Percentiles rank a stretch among this genome's conserved stretches.
Conservation (phyloP, 208 protist species). For the Tritrichomonas musculus region DNA sequence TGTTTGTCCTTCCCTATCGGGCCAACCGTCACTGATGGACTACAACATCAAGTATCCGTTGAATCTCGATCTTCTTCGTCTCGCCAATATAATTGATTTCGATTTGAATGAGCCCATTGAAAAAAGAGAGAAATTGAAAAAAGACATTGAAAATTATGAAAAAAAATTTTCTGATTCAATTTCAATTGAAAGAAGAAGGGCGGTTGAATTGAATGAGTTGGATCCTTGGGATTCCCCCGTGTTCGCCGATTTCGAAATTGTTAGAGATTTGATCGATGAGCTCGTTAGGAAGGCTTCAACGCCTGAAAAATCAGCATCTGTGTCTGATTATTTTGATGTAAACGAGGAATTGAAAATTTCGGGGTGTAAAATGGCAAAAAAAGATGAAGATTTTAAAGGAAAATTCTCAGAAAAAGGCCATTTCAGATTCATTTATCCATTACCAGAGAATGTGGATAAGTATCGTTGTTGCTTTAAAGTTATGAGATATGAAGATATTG, state of each 20-base stretch:
- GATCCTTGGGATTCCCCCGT: background rate
- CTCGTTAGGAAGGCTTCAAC: too few relatives aligned
- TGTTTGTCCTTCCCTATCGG: conserved; percentile 41
- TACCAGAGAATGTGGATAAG: background rate
- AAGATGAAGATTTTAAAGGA: too few relatives aligned
- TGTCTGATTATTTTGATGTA: too few relatives aligned
- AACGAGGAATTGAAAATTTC: too few relatives aligned
- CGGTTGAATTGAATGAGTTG: background rate
- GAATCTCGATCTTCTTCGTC: background rate
- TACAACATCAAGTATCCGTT: background rate
- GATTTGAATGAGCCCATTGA: too few relatives aligned
- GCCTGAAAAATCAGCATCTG: too few relatives aligned
- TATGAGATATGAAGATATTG: background rate
- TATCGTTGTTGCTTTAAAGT: background rate
- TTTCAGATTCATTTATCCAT: background rate
- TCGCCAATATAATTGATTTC: background rate
- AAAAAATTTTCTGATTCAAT: background rate
- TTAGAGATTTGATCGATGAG: background rate
- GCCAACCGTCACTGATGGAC: background rate
- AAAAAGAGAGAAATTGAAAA: too few relatives aligned
- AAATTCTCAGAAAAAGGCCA: background rate
- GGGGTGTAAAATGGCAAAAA: too few relatives aligned
- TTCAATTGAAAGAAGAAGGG: background rate
- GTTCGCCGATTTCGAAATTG: background rate
- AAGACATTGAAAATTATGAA: background rate